phyloP scores from a whole-genome alignment of 108 stramenopile genomes.

The Epipyxis sp. region DNA sequence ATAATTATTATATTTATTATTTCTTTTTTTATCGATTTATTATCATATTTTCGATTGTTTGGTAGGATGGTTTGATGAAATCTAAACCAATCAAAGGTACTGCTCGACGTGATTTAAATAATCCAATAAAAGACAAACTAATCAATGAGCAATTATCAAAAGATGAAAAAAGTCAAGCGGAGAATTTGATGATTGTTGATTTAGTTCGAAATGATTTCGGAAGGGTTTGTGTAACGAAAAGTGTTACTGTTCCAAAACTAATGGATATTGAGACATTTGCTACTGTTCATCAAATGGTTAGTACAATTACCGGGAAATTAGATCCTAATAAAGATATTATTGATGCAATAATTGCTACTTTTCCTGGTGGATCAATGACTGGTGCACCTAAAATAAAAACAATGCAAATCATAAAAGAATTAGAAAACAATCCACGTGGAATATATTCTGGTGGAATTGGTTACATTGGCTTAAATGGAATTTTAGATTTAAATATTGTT shows the following conservation, averaged over 20 bases:
- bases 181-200: constrained; percentile 98
- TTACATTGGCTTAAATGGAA: constrained; percentile 70
- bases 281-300: constrained; percentile 94
- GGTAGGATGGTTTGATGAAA: constrained; percentile 55
- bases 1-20: neutral
- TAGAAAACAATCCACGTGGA: constrained; percentile 74
- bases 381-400: constrained; percentile 94
- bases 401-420: constrained; percentile 77
- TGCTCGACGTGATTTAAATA: constrained; percentile 55
- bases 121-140: constrained; percentile 51
- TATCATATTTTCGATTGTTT: too few relatives aligned
- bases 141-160: constrained; percentile 58
- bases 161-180: constrained; percentile 74
- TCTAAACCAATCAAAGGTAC: constrained; percentile 98
- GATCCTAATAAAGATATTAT: constrained; percentile 42
- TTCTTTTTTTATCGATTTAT: neutral
- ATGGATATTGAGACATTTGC: constrained; percentile 91
- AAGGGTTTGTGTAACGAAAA: constrained; percentile 75
- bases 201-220: constrained; percentile 88
- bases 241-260: constrained; percentile 82
- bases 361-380: constrained; percentile 96
- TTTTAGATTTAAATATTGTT: constrained; percentile 74
- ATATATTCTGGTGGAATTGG: constrained; percentile 88
- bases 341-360: constrained; percentile 79
- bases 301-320: constrained; percentile 73